Conservation (phyloP, 805 yeast species). For the Schwanniomyces yamadae region DNA sequence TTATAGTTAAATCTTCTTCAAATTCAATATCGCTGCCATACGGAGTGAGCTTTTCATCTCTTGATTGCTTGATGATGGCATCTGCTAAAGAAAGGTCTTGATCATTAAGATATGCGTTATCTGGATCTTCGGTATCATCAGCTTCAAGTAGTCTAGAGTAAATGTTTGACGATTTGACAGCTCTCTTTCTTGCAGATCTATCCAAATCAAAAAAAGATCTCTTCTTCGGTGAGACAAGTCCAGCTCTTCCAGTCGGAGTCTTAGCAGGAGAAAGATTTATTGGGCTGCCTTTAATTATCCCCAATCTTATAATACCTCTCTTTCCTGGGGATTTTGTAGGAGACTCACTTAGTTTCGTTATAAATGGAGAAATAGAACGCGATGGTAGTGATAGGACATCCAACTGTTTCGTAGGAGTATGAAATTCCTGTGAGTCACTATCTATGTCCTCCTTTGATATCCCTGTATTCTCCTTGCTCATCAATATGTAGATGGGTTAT, state of each 20-base stretch:
- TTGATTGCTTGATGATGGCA: conserved; percentile 24
- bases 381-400: conserved; percentile 2
- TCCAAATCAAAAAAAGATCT: conserved; percentile 40
- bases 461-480: not conserved
- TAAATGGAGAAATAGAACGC: not conserved
- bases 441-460: not conserved
- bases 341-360: not conserved
- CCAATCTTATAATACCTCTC: conserved; percentile 8
- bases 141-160: conserved; percentile 33
- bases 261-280: conserved; percentile 23
- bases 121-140: conserved; percentile 28
- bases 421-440: not conserved
- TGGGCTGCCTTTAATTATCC: not conserved
- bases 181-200: conserved; percentile 49
- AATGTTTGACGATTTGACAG: conserved; percentile 31
- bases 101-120: conserved; percentile 23
- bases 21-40: conserved; percentile 24
- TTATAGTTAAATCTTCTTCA: conserved; percentile 18
- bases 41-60: conserved; percentile 10
- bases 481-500: too few species aligned
- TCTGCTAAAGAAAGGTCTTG: conserved; percentile 49
- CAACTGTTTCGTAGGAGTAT: conserved; percentile 7
- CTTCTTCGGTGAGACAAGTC: conserved; percentile 44
- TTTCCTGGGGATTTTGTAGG: conserved; percentile 15
- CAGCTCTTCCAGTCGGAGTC: conserved; percentile 46